phyloP scores from a whole-genome alignment of 345 rosid genomes.

The Pistacia atlantica region DNA sequence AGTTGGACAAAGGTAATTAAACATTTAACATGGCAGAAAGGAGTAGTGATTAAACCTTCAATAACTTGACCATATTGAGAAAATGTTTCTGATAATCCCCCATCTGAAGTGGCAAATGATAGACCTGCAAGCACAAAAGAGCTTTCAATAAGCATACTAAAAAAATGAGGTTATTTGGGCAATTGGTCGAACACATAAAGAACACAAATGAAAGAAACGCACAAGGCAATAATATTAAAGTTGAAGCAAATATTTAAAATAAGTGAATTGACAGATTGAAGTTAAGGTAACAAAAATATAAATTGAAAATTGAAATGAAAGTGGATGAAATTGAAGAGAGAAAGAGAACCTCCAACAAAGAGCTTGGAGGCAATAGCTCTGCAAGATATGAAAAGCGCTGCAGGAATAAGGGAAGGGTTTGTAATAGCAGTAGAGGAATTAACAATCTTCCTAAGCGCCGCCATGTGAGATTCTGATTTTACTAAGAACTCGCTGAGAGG shows the following conservation, averaged over 20 bases:
- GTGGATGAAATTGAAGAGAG: background rate
- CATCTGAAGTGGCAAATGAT: conserved; percentile 68
- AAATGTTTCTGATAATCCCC: conserved; percentile 69
- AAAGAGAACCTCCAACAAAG: conserved; percentile 65
- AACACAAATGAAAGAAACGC: background rate
- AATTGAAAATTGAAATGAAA: background rate
- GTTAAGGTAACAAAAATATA: background rate
- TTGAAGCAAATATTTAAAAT: too few species aligned
- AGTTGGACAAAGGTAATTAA: background rate
- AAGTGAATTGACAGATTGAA: background rate
- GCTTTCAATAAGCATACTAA: background rate
- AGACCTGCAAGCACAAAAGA: conserved; percentile 46
- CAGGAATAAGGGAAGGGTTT: conserved; percentile 30
- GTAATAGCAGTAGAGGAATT: conserved; percentile 2
- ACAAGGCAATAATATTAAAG: background rate
- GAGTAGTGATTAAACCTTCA: conserved; percentile 53
- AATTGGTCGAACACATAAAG: conserved; percentile 6
- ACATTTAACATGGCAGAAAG: background rate
- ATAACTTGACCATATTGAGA: conserved; percentile 84
- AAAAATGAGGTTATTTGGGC: background rate
- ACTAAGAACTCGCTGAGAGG: background rate
- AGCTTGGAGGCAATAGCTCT: conserved; percentile 77
- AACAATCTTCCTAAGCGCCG: conserved; percentile 55
- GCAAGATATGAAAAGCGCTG: conserved; percentile 33
- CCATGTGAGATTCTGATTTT: background rate